Evolutionary conservation across 805 yeast species (phyloP).

Genomic region (Candida yuanshanica): DNA sequence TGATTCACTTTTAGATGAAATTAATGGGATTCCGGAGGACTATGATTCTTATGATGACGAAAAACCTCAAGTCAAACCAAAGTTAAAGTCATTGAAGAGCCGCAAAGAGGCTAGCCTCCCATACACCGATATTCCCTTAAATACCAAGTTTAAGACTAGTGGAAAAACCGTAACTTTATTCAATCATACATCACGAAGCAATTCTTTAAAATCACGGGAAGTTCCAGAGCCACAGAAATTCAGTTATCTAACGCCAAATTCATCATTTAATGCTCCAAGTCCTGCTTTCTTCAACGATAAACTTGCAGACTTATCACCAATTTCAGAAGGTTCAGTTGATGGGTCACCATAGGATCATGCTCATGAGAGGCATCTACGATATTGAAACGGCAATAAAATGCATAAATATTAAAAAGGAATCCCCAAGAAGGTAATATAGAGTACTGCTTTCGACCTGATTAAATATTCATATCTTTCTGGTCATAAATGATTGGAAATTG

Average conservation of each 20-base stretch:
- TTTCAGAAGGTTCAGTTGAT: slow-evolving; percentile 23
- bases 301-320: slow-evolving; percentile 22
- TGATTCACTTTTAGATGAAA: slow-evolving; percentile 45
- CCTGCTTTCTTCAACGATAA: slow-evolving; percentile 17
- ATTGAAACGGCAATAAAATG: too few species aligned
- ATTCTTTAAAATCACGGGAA: slow-evolving; percentile 3
- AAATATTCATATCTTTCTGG: neutral
- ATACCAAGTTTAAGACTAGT: slow-evolving; percentile 29
- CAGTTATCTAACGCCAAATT: slow-evolving; percentile 18
- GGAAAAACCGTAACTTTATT: slow-evolving; percentile 37
- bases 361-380: too few species aligned
- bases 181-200: slow-evolving; percentile 13
- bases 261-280: slow-evolving; percentile 18
- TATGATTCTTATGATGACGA: slow-evolving; percentile 22
- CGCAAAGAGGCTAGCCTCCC: slow-evolving; percentile 7
- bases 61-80: slow-evolving; percentile 1
- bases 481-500: slow-evolving; percentile 17
- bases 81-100: slow-evolving; percentile 16
- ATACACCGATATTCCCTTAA: slow-evolving; percentile 22
- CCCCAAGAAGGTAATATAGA: too few species aligned
- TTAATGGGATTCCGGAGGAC: slow-evolving; percentile 44
- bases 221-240: slow-evolving; percentile 4
- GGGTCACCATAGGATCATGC: slow-evolving; percentile 12
- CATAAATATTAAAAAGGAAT: too few species aligned
- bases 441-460: too few species aligned